These are phyloP conservation scores for Hanseniaspora nectarophila DNA, from an alignment of 805 yeast genomes.

Conservation along the genomic window DNA sequence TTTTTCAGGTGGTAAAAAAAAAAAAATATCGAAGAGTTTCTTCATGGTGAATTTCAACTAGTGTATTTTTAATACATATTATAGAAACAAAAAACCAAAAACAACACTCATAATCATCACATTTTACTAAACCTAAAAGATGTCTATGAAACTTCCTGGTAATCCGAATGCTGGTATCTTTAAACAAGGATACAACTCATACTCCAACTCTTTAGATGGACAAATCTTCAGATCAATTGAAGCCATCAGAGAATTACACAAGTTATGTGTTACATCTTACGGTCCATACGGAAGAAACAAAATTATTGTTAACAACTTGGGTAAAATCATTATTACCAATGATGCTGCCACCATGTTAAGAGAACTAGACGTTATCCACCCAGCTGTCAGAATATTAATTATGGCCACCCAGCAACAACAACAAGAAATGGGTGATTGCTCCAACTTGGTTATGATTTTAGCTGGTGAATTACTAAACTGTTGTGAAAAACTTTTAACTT, in stretches of 20 bases:
- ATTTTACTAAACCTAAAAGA: constrained; percentile 22
- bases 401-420: constrained; percentile 98
- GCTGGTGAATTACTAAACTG: constrained; percentile 86
- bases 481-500: constrained; percentile 69
- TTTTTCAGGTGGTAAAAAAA: not conserved
- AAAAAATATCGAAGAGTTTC: not conserved
- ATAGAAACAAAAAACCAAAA: not conserved
- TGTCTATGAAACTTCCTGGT: constrained; percentile 84
- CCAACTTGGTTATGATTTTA: constrained; percentile 78
- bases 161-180: constrained; percentile 90
- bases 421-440: constrained; percentile 92
- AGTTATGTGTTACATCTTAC: constrained; percentile 84
- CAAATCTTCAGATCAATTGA: constrained; percentile 85
- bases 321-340: constrained; percentile 78
- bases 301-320: constrained; percentile 80
- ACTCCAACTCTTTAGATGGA: constrained; percentile 73
- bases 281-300: constrained; percentile 97
- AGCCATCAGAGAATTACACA: constrained; percentile 86
- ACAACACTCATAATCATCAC: not conserved
- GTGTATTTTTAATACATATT: no score
- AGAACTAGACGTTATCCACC: constrained; percentile 89
- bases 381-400: constrained; percentile 88
- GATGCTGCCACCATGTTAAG: constrained; percentile 97
- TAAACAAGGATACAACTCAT: constrained; percentile 86
- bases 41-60: no score